These are phyloP conservation scores for Papiliotrema nemorosa DNA, from an alignment of 1,284 basidiomycete species.

Conservation along the genomic window DNA sequence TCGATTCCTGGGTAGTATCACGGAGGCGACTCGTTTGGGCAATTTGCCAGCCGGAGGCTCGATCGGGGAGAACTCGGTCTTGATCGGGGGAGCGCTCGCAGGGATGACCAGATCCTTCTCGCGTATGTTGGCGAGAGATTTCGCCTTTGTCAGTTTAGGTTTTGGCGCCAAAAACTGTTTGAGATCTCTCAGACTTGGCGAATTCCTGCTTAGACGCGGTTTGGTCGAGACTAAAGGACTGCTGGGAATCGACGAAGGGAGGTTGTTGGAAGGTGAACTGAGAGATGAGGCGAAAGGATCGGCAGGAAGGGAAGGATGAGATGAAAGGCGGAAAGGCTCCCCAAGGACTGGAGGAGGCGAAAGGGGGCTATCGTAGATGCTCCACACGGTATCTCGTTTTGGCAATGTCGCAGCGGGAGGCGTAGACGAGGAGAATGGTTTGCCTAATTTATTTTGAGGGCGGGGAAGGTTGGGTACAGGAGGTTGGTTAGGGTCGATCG, in stretches of 20 bases:
- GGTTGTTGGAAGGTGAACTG: constrained; percentile 20
- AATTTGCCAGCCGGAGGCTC: constrained; percentile 6
- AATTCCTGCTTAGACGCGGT: constrained; percentile 16
- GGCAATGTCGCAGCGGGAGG: constrained; percentile 13
- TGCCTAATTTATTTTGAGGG: constrained; percentile 12
- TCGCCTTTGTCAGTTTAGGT: constrained; percentile 26
- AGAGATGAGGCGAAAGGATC: constrained; percentile 41
- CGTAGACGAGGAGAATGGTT: constrained; percentile 28
- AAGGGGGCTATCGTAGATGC: constrained; percentile 8
- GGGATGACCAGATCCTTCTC: constrained; percentile 8
- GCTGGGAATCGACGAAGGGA: background rate
- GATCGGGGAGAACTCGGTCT: constrained; percentile 8
- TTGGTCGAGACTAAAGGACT: background rate
- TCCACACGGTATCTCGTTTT: constrained; percentile 11
- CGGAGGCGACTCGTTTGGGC: constrained; percentile 14
- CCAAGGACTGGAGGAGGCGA: constrained; percentile 13
- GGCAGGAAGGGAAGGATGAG: constrained; percentile 16
- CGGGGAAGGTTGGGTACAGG: constrained; percentile 23
- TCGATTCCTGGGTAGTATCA: background rate
- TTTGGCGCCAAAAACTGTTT: constrained; percentile 23
- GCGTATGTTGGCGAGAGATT: constrained; percentile 30
- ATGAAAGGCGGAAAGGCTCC: constrained; percentile 15
- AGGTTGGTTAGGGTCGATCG: constrained; percentile 14
- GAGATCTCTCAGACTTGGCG: constrained; percentile 31
- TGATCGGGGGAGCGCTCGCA: constrained; percentile 11